Evolutionary conservation across 1,284 basidiomycete species (phyloP).

Genomic region (Cystobasidium sp.): DNA sequence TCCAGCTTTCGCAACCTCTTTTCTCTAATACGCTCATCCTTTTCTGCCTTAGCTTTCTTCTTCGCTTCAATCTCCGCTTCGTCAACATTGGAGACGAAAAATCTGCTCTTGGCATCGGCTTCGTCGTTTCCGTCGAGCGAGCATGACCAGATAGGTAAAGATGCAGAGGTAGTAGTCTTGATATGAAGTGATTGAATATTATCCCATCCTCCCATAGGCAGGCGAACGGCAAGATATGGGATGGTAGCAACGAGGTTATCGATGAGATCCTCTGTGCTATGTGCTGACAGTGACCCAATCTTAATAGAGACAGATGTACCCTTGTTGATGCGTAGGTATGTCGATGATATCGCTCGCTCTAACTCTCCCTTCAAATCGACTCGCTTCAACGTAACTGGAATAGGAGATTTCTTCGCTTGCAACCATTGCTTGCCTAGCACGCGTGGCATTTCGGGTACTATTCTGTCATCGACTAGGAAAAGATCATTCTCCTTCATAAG

Average conservation of each 20-base stretch:
- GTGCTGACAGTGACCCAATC: slow-evolving; percentile 71
- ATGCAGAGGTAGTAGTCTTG: slow-evolving; percentile 84
- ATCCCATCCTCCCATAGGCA: slow-evolving; percentile 80
- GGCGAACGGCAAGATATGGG: slow-evolving; percentile 70
- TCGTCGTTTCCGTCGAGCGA: slow-evolving; percentile 56
- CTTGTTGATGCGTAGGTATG: slow-evolving; percentile 89
- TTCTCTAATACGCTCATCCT: slow-evolving; percentile 48
- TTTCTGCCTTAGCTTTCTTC: slow-evolving; percentile 47
- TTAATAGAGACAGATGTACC: slow-evolving; percentile 79
- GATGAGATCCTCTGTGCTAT: slow-evolving; percentile 72
- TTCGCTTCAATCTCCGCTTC: slow-evolving; percentile 49
- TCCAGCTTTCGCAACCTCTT: slow-evolving; percentile 38
- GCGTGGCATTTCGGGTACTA: slow-evolving; percentile 83
- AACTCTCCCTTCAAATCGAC: slow-evolving; percentile 89
- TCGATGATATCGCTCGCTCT: slow-evolving; percentile 85
- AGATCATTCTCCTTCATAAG: slow-evolving; percentile 86
- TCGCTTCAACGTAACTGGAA: slow-evolving; percentile 78
- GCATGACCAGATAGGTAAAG: slow-evolving; percentile 87
- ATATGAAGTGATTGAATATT: slow-evolving; percentile 88
- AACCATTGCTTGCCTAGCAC: slow-evolving; percentile 90
- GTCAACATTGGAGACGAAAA: slow-evolving; percentile 42
- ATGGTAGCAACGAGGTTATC: slow-evolving; percentile 79
- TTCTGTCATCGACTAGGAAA: slow-evolving; percentile 89
- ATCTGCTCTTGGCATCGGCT: slow-evolving; percentile 51
- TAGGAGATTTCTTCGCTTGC: slow-evolving; percentile 92